Evolutionary conservation across 2,329 filamentous ascomycete species (phyloP), one percentile per base, ranked within the genome.

Genomic region (Monosporascus sp.): DNA sequence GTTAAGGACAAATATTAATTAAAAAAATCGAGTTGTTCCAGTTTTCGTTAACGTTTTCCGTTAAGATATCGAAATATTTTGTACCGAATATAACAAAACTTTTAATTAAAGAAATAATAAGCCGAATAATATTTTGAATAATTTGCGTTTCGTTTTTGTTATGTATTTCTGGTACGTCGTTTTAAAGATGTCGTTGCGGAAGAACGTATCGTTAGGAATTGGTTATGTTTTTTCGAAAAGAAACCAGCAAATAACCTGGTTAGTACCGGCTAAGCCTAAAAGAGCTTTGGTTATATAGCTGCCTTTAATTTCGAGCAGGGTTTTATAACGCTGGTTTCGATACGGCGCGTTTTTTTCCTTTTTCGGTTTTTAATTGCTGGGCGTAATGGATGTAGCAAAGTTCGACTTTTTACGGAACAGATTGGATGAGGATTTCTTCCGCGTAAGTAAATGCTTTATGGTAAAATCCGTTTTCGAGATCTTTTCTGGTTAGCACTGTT

Each of bases 21-120:
- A 77, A 43, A 8, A 72, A 65, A 39, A 74, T 64, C 6, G 68
- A 68, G 55, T 70, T 72, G 50, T 67, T 68, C 74, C 73, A 77
- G 52, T 64, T 63, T 63, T 75, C 66, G 57, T 76, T 74, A 41
- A 72, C 64, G 55, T 69, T 74, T 57, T 78, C 72, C 35, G 62
- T 61, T 9, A 77, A 55, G 54, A 43, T 35, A 1, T 67, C 41
- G 7, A 75, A 65, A 53, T 70, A 47, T 8, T 49, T 63, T 8
- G 59, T 60, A 20, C 65, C 62, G 43, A 54, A 60, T 25, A 6
- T 6, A 5, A 64, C 61, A 8, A 77, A 61, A 44, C 22, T 60
- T 50, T 76, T 62, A 0, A 68, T 72, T 7, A 72, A 75, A 45
- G 71, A 72, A n/a, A 74, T 67, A 35, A 75, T 64, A 2, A 74